Evolutionary conservation across 1,284 basidiomycete species (phyloP).

Genomic region (Cutaneotrichosporon sp.): DNA sequence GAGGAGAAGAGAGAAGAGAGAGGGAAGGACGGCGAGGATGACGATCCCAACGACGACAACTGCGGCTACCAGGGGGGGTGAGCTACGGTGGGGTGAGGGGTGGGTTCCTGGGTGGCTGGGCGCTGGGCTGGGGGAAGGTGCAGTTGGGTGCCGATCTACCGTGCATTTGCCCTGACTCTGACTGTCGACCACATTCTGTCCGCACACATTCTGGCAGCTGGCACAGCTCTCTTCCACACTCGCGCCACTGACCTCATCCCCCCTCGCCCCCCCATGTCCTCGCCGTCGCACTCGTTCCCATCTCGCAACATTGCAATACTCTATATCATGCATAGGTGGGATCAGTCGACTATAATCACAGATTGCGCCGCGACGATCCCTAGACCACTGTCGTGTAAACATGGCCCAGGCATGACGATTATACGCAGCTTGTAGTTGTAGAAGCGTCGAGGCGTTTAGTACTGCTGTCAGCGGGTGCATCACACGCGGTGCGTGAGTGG

Average conservation of each 20-base stretch:
- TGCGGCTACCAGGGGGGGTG: too few relatives aligned
- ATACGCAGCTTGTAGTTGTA: neutral
- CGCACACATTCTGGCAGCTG: neutral
- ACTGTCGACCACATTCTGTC: neutral
- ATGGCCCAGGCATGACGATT: too few relatives aligned
- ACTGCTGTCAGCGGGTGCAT: neutral
- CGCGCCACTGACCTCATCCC: too few relatives aligned
- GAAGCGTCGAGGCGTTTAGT: neutral
- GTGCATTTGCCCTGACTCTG: neutral
- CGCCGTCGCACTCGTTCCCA: neutral
- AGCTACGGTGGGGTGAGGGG: too few relatives aligned
- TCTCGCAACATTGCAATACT: neutral
- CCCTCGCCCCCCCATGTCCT: neutral
- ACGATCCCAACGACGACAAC: too few relatives aligned
- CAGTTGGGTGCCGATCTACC: neutral
- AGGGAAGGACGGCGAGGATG: neutral
- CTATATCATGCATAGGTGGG: conserved; percentile 5
- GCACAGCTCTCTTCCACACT: too few relatives aligned
- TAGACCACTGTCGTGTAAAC: too few relatives aligned
- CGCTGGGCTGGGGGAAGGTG: neutral
- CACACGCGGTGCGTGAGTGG: too few relatives aligned
- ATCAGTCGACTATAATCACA: neutral
- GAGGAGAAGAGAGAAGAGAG: neutral
- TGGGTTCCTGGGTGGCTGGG: too few relatives aligned
- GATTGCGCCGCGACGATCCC: too few relatives aligned